These are phyloP conservation scores for Noccaea bulbosa DNA, from an alignment of 345 rosid genomes.

Conservation along the genomic window DNA sequence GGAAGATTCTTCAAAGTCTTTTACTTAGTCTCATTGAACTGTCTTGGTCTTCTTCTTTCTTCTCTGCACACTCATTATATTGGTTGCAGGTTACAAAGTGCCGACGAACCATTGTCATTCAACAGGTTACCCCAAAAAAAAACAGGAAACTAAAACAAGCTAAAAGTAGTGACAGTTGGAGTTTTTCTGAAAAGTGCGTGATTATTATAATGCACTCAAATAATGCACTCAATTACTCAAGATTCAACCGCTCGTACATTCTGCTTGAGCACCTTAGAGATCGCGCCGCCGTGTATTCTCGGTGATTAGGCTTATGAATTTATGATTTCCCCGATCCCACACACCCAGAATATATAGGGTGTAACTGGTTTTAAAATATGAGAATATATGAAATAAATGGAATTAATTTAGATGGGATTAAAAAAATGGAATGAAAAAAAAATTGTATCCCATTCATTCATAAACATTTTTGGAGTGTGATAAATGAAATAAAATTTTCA, in stretches of 20 bases:
- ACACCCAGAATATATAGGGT: too few species aligned
- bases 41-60: background rate
- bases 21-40: background rate
- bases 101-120: background rate
- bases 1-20: conserved; percentile 3
- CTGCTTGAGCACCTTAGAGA: too few species aligned
- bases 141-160: background rate
- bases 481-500: too few species aligned
- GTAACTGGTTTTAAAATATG: too few species aligned
- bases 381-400: too few species aligned
- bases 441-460: too few species aligned
- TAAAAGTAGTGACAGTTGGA: background rate
- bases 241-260: background rate
- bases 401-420: too few species aligned
- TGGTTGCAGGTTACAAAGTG: conserved; percentile 1
- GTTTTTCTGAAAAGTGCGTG: background rate
- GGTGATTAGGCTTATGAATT: too few species aligned
- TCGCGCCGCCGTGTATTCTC: too few species aligned
- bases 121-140: background rate
- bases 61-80: background rate
- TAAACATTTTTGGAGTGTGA: too few species aligned
- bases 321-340: too few species aligned
- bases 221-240: conserved; percentile 9
- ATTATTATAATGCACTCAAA: background rate
- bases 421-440: too few species aligned